Conservation (phyloP, 2,329 filamentous ascomycete species). For the Clonostachys chloroleuca region DNA sequence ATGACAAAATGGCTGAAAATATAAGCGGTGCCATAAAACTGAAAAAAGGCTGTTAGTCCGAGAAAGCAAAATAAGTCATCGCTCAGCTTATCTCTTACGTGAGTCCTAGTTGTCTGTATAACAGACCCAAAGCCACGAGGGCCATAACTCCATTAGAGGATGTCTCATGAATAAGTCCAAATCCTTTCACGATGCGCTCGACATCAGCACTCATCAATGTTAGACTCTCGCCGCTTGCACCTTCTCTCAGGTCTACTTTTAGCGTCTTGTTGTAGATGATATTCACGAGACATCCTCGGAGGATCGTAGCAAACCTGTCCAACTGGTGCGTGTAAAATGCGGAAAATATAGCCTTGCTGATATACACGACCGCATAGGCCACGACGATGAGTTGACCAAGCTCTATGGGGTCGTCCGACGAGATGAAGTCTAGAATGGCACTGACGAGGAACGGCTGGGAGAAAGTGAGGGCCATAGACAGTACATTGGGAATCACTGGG, state of each 20-base stretch:
- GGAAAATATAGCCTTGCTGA: slow-evolving; percentile 22
- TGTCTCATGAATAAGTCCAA: slow-evolving; percentile 26
- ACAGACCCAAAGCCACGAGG: slow-evolving; percentile 20
- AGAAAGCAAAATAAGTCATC: slow-evolving; percentile 20
- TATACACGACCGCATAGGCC: slow-evolving; percentile 30
- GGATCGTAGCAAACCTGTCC: slow-evolving; percentile 20
- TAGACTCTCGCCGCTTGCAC: slow-evolving; percentile 17
- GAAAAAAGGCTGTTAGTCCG: background rate
- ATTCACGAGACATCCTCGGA: slow-evolving; percentile 23
- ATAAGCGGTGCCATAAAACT: background rate
- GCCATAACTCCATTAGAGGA: slow-evolving; percentile 23
- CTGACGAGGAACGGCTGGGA: slow-evolving; percentile 38
- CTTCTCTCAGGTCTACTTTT: no score
- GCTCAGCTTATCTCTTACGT: slow-evolving; percentile 40
- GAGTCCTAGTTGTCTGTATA: slow-evolving; percentile 32
- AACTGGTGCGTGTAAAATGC: slow-evolving; percentile 33
- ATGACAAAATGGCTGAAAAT: background rate
- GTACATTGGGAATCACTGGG: slow-evolving; percentile 27
- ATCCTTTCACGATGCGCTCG: slow-evolving; percentile 30
- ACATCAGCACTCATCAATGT: slow-evolving; percentile 44
- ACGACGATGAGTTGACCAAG: slow-evolving; percentile 36
- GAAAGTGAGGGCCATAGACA: slow-evolving; percentile 32
- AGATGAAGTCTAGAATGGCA: slow-evolving; percentile 16
- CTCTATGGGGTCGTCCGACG: background rate
- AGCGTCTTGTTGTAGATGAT: slow-evolving; percentile 25